phyloP scores from a whole-genome alignment of 805 yeast species.

The Sugiyamaella mastotermitis region DNA sequence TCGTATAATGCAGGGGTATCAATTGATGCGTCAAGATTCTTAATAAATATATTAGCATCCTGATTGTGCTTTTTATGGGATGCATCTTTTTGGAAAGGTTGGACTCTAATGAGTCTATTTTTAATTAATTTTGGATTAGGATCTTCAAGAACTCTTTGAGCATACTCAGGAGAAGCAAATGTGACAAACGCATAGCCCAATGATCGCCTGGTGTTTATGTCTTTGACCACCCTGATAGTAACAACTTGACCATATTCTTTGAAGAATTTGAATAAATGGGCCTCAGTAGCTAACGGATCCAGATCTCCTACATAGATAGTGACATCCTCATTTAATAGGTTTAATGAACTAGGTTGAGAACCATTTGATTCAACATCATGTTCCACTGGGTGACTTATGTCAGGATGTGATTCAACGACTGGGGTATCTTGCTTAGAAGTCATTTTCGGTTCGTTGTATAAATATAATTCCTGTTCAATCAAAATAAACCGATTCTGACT shows the following conservation, averaged over 20 bases:
- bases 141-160: constrained; percentile 77
- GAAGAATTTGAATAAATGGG: constrained; percentile 57
- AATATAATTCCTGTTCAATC: too few relatives aligned
- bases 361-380: too few relatives aligned
- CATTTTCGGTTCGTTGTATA: too few relatives aligned
- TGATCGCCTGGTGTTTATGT: constrained; percentile 79
- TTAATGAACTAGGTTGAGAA: too few relatives aligned
- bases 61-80: neutral
- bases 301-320: constrained; percentile 75
- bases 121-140: constrained; percentile 74
- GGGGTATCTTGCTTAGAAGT: too few relatives aligned
- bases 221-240: constrained; percentile 87
- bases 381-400: too few relatives aligned
- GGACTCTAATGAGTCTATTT: constrained; percentile 83
- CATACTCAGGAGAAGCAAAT: constrained; percentile 69
- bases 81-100: constrained; percentile 85
- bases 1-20: constrained; percentile 47
- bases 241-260: constrained; percentile 73
- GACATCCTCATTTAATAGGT: too few relatives aligned
- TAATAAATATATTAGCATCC: constrained; percentile 52
- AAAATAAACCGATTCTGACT: too few relatives aligned
- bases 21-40: constrained; percentile 49
- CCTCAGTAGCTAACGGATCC: constrained; percentile 66
- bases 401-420: too few relatives aligned
- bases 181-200: constrained; percentile 91